Evolutionary conservation across 2,329 filamentous ascomycete genomes (phyloP).

Genomic region (Fusarium sp.): DNA sequence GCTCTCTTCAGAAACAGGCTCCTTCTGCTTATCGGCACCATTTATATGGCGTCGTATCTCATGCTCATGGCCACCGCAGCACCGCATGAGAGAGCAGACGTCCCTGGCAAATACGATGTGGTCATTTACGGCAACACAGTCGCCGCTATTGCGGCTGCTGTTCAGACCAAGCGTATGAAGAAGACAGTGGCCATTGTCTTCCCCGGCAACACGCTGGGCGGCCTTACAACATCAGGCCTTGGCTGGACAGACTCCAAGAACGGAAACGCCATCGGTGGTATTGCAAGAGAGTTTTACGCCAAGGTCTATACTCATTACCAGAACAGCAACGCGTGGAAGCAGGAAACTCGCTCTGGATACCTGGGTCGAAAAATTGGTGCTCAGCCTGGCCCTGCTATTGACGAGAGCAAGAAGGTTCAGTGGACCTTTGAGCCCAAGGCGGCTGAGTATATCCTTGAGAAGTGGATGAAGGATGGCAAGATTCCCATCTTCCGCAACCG

Average conservation of each 20-base stretch:
- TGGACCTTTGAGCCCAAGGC: conserved; percentile 41
- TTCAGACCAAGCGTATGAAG: conserved; percentile 35
- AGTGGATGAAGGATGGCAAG: conserved; percentile 37
- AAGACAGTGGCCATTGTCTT: conserved; percentile 36
- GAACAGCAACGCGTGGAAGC: conserved; percentile 14
- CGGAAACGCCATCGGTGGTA: conserved; percentile 35
- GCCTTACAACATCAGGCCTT: conserved; percentile 34
- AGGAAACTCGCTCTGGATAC: conserved; percentile 29
- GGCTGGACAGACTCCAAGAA: conserved; percentile 40
- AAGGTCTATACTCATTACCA: conserved; percentile 32
- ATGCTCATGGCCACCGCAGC: conserved; percentile 24
- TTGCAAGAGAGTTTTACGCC: conserved; percentile 35
- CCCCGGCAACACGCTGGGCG: conserved; percentile 31
- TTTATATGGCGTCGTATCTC: conserved; percentile 31
- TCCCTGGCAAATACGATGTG: conserved; percentile 27
- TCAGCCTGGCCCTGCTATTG: conserved; percentile 37
- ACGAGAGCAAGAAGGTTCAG: conserved; percentile 29
- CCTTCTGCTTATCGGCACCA: conserved; percentile 24
- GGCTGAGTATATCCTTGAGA: conserved; percentile 31
- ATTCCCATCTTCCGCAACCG: conserved; percentile 32
- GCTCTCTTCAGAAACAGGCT: conserved; percentile 20
- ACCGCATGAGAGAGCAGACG: conserved; percentile 15
- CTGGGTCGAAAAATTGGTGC: conserved; percentile 27
- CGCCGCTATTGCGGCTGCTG: conserved; percentile 34
- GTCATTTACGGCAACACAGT: conserved; percentile 42